phyloP scores from a whole-genome alignment of 139 green algal genomes.

The Ostreobium quekettii region DNA sequence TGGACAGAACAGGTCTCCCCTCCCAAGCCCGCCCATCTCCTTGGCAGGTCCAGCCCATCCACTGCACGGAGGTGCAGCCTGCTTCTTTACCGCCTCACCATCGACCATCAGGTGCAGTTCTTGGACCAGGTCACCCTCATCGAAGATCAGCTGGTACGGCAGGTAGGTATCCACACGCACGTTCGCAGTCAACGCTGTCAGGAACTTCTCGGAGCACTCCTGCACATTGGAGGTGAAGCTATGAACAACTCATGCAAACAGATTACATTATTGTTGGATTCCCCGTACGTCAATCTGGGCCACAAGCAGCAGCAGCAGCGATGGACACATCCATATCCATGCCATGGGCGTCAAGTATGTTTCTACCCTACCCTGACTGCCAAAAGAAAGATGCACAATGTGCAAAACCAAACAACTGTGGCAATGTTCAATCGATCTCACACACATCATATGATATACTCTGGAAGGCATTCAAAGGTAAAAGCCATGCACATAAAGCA shows the following conservation, averaged over 20 bases:
- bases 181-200: not conserved
- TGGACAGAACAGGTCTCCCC: not conserved
- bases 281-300: not conserved
- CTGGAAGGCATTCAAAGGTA: too few relatives aligned
- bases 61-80: not conserved
- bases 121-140: not conserved
- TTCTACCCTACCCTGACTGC: too few relatives aligned
- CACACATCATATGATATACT: too few relatives aligned
- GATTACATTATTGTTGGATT: too few relatives aligned
- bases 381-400: too few relatives aligned
- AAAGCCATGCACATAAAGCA: too few relatives aligned
- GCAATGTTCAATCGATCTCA: too few relatives aligned
- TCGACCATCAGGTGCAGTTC: not conserved
- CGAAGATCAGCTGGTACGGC: not conserved
- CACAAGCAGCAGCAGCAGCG: not conserved
- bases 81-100: too few relatives aligned
- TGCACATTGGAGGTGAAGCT: not conserved
- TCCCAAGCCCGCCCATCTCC: too few relatives aligned
- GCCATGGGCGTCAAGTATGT: too few relatives aligned
- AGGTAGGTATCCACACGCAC: not conserved
- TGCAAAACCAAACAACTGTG: too few relatives aligned
- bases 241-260: not conserved
- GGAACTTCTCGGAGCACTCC: not conserved
- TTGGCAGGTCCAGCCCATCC: too few relatives aligned
- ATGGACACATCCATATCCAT: not conserved